These are phyloP conservation scores for Pistacia integerrima DNA, from an alignment of 345 rosid genomes.

Conservation along the genomic window DNA sequence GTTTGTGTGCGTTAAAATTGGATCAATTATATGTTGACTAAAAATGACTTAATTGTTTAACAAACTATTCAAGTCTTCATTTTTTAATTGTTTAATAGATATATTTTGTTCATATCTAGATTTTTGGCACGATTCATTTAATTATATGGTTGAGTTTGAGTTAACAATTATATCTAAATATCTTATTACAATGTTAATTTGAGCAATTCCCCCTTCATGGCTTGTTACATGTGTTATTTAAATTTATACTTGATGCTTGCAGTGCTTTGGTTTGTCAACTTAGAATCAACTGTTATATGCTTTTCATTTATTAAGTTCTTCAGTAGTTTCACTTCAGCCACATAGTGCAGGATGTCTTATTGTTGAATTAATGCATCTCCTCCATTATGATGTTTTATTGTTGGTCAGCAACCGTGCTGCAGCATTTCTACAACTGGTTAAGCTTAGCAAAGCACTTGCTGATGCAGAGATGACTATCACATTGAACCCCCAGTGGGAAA, in stretches of 20 bases:
- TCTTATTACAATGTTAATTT: not conserved
- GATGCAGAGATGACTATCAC: constrained; percentile 89
- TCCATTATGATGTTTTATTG: constrained; percentile 8
- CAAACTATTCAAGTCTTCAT: not conserved
- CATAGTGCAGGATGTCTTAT: not conserved
- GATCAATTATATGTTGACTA: not conserved
- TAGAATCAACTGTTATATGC: not conserved
- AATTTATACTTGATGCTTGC: not conserved
- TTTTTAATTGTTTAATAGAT: not conserved
- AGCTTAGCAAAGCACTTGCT: constrained; percentile 88
- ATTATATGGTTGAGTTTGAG: not conserved
- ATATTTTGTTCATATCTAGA: not conserved
- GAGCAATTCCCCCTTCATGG: not conserved
- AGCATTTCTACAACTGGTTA: constrained; percentile 83
- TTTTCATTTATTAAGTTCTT: not conserved
- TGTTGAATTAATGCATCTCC: not conserved
- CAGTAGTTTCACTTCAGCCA: not conserved
- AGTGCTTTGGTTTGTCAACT: not conserved
- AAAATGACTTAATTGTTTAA: too few relatives aligned
- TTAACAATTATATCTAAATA: not conserved
- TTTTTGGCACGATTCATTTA: not conserved
- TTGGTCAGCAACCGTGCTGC: constrained; percentile 91
- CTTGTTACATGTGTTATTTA: not conserved
- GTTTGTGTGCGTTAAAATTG: not conserved
- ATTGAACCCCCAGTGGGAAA: constrained; percentile 92